Evolutionary conservation across 148 eudicot genomes (phyloP).

Genomic region (Rhododendron simsii): DNA sequence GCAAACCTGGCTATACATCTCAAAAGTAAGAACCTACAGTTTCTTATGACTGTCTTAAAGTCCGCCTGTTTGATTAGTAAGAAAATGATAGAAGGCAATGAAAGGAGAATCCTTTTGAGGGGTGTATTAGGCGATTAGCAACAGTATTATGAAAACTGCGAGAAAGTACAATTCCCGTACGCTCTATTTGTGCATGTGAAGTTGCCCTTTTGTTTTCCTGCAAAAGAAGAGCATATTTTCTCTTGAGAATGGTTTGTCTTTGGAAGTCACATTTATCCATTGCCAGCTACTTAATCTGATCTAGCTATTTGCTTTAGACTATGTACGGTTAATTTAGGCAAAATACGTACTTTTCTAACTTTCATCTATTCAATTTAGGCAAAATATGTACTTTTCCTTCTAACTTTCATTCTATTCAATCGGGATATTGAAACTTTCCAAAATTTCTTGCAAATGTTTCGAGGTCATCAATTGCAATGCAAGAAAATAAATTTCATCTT

Average conservation of each 20-base stretch:
- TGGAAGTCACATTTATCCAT: neutral
- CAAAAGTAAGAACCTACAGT: conserved; percentile 30
- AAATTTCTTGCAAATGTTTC: neutral
- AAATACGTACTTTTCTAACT: neutral
- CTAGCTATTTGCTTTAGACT: neutral
- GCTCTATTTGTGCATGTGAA: neutral
- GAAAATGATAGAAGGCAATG: neutral
- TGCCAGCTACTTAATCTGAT: neutral
- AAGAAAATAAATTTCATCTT: neutral
- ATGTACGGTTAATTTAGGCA: neutral
- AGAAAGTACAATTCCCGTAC: neutral
- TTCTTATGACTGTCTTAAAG: neutral
- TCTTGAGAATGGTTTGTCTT: neutral
- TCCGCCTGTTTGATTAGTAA: neutral
- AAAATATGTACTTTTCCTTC: too few species aligned
- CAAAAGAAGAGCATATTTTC: neutral
- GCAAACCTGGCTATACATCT: conserved; percentile 62
- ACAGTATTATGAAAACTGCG: neutral
- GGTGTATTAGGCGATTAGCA: neutral
- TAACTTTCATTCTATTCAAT: neutral
- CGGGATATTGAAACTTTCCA: neutral
- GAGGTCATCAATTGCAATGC: neutral
- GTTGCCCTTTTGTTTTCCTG: neutral
- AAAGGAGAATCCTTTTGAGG: neutral
- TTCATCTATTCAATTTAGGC: neutral